Conservation (phyloP, 495 filamentous ascomycete genomes). For the Filosporella fistucella region DNA sequence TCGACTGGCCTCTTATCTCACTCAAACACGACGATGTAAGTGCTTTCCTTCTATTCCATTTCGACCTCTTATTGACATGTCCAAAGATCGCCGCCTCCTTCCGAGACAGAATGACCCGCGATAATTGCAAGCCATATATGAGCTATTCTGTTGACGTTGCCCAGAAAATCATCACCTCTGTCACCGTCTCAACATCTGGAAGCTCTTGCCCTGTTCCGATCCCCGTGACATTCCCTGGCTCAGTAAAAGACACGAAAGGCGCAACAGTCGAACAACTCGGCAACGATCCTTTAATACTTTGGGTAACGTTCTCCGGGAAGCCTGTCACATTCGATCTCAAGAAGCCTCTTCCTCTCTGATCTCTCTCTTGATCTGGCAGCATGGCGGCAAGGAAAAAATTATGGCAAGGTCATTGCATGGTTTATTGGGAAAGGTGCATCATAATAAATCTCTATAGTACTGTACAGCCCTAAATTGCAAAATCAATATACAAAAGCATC, state of each 20-base stretch:
- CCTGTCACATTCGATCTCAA: slow-evolving; percentile 34
- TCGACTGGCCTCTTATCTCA: slow-evolving; percentile 51
- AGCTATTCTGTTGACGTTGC: slow-evolving; percentile 35
- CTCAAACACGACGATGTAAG: slow-evolving; percentile 44
- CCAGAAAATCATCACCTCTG: slow-evolving; percentile 39
- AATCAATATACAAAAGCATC: too few species aligned
- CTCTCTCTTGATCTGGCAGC: not conserved
- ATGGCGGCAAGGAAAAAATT: too few species aligned
- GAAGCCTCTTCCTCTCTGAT: not conserved
- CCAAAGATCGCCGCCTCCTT: slow-evolving; percentile 44
- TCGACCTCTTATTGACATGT: not conserved
- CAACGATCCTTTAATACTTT: slow-evolving; percentile 53
- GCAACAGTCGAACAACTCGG: slow-evolving; percentile 50
- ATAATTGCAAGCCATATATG: slow-evolving; percentile 47
- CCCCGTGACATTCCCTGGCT: slow-evolving; percentile 52
- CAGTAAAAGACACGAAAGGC: slow-evolving; percentile 29
- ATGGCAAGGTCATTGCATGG: too few species aligned
- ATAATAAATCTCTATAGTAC: too few species aligned
- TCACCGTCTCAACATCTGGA: slow-evolving; percentile 44
- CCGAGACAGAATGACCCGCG: slow-evolving; percentile 46
- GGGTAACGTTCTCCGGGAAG: slow-evolving; percentile 49
- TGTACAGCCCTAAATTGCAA: too few species aligned
- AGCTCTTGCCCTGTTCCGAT: slow-evolving; percentile 48
- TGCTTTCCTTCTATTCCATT: not conserved
- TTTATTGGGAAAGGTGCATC: too few species aligned